A percentile compares a stretch with the other conserved stretches of the same genome.
Conservation (phyloP, 2,329 filamentous ascomycete species). For the Trichoderma gracile region DNA sequence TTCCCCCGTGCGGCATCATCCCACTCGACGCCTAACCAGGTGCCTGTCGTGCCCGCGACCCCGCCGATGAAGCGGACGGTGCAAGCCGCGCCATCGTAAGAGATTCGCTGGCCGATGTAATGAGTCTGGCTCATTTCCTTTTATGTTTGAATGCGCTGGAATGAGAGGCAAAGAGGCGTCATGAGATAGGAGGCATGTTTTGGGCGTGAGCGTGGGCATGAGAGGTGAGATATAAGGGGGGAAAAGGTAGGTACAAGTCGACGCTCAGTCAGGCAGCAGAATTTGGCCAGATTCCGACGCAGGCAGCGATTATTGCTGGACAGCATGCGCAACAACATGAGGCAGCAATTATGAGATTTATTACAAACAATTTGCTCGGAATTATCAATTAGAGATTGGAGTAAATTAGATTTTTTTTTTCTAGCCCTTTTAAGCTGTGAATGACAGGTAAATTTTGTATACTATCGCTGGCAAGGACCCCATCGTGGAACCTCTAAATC, state of each 20-base stretch:
- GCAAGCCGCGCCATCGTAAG: slow-evolving; percentile 74
- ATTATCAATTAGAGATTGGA: not conserved
- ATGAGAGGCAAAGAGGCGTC: not conserved
- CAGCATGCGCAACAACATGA: not conserved
- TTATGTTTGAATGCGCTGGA: not conserved
- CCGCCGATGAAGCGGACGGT: slow-evolving; percentile 82
- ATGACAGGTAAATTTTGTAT: not conserved
- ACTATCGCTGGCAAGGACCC: slow-evolving; percentile 2
- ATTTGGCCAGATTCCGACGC: slow-evolving; percentile 18
- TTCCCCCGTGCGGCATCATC: slow-evolving; percentile 85
- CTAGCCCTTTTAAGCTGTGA: not conserved
- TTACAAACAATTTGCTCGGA: no score
- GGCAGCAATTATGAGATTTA: slow-evolving; percentile 1
- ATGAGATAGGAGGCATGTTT: not conserved
- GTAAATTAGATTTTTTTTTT: no score
- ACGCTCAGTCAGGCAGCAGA: slow-evolving; percentile 30
- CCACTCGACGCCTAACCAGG: slow-evolving; percentile 97
- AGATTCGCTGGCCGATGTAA: slow-evolving; percentile 72
- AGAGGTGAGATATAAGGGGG: slow-evolving; percentile 6
- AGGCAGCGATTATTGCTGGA: slow-evolving; percentile 1
- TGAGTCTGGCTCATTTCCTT: slow-evolving; percentile 42
- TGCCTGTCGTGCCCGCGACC: slow-evolving; percentile 72
- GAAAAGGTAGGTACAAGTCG: not conserved
- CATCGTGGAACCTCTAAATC: not conserved
- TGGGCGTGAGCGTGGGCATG: not conserved